phyloP scores from a whole-genome alignment of 257 asterid species.

The Nicotiana noctiflora region DNA sequence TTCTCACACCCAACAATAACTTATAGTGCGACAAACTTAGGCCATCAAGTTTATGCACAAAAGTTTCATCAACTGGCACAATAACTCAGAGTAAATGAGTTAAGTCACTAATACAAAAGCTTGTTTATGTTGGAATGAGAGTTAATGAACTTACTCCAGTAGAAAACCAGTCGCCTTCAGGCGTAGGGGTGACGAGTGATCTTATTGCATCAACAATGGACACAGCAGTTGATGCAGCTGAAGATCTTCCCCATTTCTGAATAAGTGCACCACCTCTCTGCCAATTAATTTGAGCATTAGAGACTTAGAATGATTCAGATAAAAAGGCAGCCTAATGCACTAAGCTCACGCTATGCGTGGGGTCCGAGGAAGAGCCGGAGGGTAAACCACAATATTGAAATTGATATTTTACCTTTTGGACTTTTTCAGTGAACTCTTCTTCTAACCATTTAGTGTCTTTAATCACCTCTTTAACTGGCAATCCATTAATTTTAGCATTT shows the following conservation, averaged over 20 bases:
- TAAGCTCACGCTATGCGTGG: too few relatives aligned
- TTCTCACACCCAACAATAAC: too few relatives aligned
- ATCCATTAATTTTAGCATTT: slow-evolving; percentile 75
- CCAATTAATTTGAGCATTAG: slow-evolving; percentile 8
- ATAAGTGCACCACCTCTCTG: slow-evolving; percentile 98
- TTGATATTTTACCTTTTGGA: slow-evolving; percentile 60
- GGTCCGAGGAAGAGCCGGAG: too few relatives aligned
- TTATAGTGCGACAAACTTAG: not conserved
- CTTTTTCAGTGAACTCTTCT: slow-evolving; percentile 81
- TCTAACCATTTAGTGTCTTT: slow-evolving; percentile 84
- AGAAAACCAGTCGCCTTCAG: slow-evolving; percentile 95
- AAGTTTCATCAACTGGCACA: not conserved
- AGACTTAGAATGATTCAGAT: not conserved
- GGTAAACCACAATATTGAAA: not conserved
- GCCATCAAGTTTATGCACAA: not conserved
- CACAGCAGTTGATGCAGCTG: slow-evolving; percentile 98
- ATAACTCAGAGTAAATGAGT: not conserved
- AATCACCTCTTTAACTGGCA: slow-evolving; percentile 78
- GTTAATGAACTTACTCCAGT: slow-evolving; percentile 56
- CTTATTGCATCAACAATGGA: slow-evolving; percentile 81
- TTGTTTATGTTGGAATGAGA: not conserved
- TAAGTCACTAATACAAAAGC: not conserved
- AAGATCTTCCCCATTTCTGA: slow-evolving; percentile 98
- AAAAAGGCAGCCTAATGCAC: not conserved
- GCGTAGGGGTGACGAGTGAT: slow-evolving; percentile 90